Evolutionary conservation across 306 rosid genomes (phyloP).

Genomic region (Malus sylvestris): DNA sequence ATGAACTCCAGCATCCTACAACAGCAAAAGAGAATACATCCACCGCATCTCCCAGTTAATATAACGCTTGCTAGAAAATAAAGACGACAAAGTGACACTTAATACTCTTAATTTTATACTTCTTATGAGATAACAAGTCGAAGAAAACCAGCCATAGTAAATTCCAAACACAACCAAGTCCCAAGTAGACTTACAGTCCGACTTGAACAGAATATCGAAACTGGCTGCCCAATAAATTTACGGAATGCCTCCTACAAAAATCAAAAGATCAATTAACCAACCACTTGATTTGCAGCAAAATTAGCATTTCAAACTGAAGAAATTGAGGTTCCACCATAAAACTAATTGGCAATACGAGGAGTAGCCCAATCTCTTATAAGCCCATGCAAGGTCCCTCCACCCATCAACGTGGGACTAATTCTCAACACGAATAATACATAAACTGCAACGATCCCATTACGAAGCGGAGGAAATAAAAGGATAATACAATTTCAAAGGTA

Average conservation of each 20-base stretch:
- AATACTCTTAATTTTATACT: neutral
- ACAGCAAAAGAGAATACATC: neutral
- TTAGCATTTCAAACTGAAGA: neutral
- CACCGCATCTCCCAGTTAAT: neutral
- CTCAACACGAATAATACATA: neutral
- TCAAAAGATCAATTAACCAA: constrained; percentile 2
- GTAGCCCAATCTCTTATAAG: too few relatives aligned
- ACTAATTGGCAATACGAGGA: too few relatives aligned
- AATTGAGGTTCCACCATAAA: too few relatives aligned
- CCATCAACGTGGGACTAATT: too few relatives aligned
- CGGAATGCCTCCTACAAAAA: constrained; percentile 63
- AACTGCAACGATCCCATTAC: neutral
- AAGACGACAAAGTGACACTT: neutral
- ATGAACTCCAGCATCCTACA: constrained; percentile 97
- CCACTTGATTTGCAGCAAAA: neutral
- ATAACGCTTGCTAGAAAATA: neutral
- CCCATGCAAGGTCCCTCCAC: too few relatives aligned
- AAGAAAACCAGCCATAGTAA: neutral
- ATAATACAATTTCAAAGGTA: neutral
- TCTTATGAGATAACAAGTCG: neutral
- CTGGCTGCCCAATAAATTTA: constrained; percentile 79
- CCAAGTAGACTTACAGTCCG: constrained; percentile 60
- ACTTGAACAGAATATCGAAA: constrained; percentile 72
- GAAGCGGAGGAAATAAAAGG: neutral
- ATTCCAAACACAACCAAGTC: neutral